phyloP scores from a whole-genome alignment of 305 asterid genomes.

The Solanum chacoense region DNA sequence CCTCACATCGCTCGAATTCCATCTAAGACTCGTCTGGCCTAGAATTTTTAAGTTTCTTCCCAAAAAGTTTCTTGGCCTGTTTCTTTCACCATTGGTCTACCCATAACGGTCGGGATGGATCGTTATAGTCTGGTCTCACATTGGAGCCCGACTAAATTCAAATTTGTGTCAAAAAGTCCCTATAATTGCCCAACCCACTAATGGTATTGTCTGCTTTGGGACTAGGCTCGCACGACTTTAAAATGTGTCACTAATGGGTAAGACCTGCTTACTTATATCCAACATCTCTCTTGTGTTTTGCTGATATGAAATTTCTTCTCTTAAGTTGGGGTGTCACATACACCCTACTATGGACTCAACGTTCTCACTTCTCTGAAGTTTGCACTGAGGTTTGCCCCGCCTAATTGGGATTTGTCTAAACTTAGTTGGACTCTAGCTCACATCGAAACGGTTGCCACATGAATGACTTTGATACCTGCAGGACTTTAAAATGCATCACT shows the following conservation, averaged over 20 bases:
- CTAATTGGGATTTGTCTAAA: no score
- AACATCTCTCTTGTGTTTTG: neutral
- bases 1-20: neutral
- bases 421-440: no score
- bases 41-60: neutral
- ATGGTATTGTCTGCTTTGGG: neutral
- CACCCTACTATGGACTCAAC: no score
- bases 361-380: no score
- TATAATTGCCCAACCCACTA: neutral
- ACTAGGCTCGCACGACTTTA: neutral
- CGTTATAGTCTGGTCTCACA: no score
- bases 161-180: neutral
- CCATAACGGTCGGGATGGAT: neutral
- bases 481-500: no score
- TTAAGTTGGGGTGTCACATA: no score
- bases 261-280: neutral
- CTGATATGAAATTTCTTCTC: no score
- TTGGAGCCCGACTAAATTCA: neutral
- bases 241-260: neutral
- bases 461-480: no score
- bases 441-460: no score
- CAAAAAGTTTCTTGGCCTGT: no score
- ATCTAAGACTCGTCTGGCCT: neutral
- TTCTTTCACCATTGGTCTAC: neutral
- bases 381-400: no score